Evolutionary conservation across 371 early-diverging fungal genomes (phyloP), one percentile per base, ranked within the genome.

Genomic region (Mucor plumbeus): DNA sequence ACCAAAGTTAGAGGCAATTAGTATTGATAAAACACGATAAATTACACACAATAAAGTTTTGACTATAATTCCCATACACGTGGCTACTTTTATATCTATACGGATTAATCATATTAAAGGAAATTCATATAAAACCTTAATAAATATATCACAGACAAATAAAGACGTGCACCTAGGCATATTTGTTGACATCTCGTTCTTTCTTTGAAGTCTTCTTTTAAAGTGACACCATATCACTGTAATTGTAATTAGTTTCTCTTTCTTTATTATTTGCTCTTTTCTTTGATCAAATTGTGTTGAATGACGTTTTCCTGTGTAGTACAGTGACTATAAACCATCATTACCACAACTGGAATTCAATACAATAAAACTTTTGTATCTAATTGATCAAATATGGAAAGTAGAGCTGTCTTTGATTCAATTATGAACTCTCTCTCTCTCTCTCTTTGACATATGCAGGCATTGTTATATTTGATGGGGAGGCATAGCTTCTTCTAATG

Each of bases 1-100:
- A 39, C 71, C 74, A 9, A 63, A 61, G 33, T 19, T 74, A 41
- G 44, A 71, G 43, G 71, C 47, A 53, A 53, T 53, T 53, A 53
- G 53, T 14, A 31, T 31, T 31, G 53, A 21, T 21, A 53, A 31
- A 53, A 13, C 53, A 31, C 53, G 31, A 53, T 53, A 38, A 11
- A 1, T 38, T 38, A 38, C 26, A 26, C 3, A 26, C 3, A n/a
- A 47, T 47, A 19, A 47, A 47, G 17, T n/a, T 10, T 10, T 47
- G 21, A 19, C 7, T 53, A 26, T 5, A 31, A 31, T 53, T 53
- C 53, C 26, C 53, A 53, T 53, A 53, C 53, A 53, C 53, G 53
- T 53, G 53, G 26, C 53, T 53, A 10, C 31, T 21, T 53, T 26
- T 53, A 53, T 26, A 21, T 31, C 19, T 21, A 21, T 8, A 53